Evolutionary conservation across 108 stramenopile species (phyloP).

Genomic region (Cyclotella kingstonii): DNA sequence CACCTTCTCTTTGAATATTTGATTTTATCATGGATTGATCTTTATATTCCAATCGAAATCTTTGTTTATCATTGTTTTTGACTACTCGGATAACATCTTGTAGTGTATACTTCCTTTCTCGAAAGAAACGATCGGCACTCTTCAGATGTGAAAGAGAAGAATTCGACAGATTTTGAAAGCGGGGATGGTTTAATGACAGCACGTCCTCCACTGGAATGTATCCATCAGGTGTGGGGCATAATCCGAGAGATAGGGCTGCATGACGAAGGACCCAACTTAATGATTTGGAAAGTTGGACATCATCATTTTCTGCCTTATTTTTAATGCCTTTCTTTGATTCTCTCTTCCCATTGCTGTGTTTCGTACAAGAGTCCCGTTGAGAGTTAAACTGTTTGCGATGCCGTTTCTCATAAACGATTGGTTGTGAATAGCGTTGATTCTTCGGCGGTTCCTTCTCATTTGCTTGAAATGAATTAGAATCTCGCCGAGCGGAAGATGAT

Average conservation of each 20-base stretch:
- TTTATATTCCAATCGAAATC: constrained; percentile 54
- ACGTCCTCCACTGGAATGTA: constrained; percentile 66
- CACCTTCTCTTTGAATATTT: neutral
- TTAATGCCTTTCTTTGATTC: neutral
- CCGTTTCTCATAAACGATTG: no score
- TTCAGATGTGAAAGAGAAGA: no score
- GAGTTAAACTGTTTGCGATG: no score
- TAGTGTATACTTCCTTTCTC: constrained; percentile 28
- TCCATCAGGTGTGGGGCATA: constrained; percentile 62
- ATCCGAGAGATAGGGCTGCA: constrained; percentile 57
- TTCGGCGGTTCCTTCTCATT: no score
- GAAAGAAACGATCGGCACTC: no score
- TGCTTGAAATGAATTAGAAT: no score
- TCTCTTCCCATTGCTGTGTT: constrained; percentile 5
- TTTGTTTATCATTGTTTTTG: constrained; percentile 64
- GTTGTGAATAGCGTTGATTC: no score
- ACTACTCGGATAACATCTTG: constrained; percentile 61
- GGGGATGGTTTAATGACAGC: constrained; percentile 49
- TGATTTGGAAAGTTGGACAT: constrained; percentile 51
- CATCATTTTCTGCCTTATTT: constrained; percentile 3
- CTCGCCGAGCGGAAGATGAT: no score
- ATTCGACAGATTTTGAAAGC: constrained; percentile 41
- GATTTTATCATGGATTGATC: neutral
- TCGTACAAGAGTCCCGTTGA: no score
- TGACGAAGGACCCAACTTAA: constrained; percentile 76